Evolutionary conservation across 2,329 filamentous ascomycete genomes (phyloP).

Genomic region (Acarospora socialis): DNA sequence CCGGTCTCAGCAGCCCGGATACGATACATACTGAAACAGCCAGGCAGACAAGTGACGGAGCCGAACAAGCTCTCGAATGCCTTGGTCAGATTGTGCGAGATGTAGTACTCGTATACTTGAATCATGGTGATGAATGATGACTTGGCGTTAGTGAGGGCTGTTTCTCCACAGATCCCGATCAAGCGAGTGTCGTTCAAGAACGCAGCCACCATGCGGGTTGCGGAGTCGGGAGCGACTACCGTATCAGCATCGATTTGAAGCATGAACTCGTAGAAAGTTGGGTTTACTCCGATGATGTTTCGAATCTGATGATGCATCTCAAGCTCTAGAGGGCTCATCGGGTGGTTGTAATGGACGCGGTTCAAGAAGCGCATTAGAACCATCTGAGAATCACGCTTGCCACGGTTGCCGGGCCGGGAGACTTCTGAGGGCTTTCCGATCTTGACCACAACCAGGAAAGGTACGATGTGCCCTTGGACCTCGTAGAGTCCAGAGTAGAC

Average conservation of each 20-base stretch:
- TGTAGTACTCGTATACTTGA: conserved; percentile 99
- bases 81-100: conserved; percentile 92
- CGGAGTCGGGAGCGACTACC: conserved; percentile 76
- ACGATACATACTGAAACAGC: conserved; percentile 99
- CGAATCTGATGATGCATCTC: conserved; percentile 98
- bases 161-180: conserved; percentile 93
- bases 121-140: conserved; percentile 95
- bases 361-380: conserved; percentile 98
- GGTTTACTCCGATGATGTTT: conserved; percentile 97
- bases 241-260: conserved; percentile 97
- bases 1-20: conserved; percentile 87
- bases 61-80: conserved; percentile 96
- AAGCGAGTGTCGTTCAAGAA: conserved; percentile 85
- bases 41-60: conserved; percentile 90
- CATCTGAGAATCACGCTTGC: conserved; percentile 99
- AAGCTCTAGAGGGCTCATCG: conserved; percentile 92
- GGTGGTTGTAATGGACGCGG: conserved; percentile 90
- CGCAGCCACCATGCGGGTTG: conserved; percentile 77
- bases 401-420: conserved; percentile 73
- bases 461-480: conserved; percentile 93
- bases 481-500: conserved; percentile 96
- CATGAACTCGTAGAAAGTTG: conserved; percentile 94
- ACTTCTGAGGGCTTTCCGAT: conserved; percentile 75
- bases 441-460: conserved; percentile 94
- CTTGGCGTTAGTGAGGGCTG: conserved; percentile 82